Evolutionary conservation across 306 rosid genomes (phyloP).

Genomic region (Benincasa hispida): DNA sequence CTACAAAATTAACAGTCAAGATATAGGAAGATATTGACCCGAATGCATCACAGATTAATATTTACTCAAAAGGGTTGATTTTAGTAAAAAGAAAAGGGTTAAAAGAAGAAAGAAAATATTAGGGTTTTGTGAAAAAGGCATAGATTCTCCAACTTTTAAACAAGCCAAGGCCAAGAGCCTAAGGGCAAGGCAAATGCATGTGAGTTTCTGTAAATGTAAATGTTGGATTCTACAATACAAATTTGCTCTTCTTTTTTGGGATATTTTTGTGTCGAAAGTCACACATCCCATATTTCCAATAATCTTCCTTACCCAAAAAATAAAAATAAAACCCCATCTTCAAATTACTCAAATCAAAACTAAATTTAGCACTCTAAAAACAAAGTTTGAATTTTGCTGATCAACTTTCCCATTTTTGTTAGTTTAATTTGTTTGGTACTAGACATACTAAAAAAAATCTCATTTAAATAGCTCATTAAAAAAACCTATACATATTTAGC

Average conservation of each 20-base stretch:
- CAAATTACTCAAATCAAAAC: too few relatives aligned
- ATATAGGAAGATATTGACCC: background rate
- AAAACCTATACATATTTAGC: background rate
- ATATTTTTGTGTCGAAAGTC: slow-evolving; percentile 2
- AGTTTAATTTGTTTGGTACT: background rate
- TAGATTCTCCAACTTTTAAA: slow-evolving; percentile 59
- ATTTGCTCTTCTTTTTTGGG: slow-evolving; percentile 24
- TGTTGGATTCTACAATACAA: slow-evolving; percentile 58
- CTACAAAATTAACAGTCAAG: background rate
- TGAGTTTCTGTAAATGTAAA: slow-evolving; percentile 45
- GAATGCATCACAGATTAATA: background rate
- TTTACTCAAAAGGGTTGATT: background rate
- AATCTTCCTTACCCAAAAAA: background rate
- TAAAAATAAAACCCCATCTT: background rate
- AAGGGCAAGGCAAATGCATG: slow-evolving; percentile 24
- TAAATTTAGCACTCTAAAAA: too few relatives aligned
- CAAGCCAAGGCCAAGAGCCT: slow-evolving; percentile 7
- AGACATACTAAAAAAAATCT: background rate
- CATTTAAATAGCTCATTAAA: background rate
- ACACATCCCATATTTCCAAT: slow-evolving; percentile 12
- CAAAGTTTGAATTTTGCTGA: background rate
- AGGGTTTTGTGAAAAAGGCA: slow-evolving; percentile 29
- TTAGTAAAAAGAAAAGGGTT: background rate
- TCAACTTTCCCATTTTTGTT: background rate
- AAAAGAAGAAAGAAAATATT: background rate